These are phyloP conservation scores for Themeda triandra DNA, from an alignment of 176 grass and related monocot genomes.

Conservation along the genomic window DNA sequence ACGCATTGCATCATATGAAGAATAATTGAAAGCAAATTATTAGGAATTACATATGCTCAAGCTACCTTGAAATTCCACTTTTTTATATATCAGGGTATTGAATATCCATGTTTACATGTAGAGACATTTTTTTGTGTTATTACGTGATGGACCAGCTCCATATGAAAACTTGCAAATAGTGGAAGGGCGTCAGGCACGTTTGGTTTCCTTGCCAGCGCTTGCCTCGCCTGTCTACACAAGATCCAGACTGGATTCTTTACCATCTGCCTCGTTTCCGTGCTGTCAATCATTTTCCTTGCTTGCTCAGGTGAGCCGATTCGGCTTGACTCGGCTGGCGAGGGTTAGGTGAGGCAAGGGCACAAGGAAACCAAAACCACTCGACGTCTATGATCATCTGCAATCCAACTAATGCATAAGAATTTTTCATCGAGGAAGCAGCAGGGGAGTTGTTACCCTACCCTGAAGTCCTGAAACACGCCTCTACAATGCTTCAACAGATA, in stretches of 20 bases:
- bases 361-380: not conserved
- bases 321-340: not conserved
- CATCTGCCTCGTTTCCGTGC: not conserved
- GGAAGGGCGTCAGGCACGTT: not conserved
- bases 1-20: not conserved
- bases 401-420: not conserved
- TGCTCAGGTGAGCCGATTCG: not conserved
- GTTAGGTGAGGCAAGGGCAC: not conserved
- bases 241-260: not conserved
- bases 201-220: not conserved
- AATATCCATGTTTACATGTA: not conserved
- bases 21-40: not conserved
- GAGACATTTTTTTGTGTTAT: not conserved
- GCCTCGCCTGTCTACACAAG: not conserved
- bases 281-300: not conserved
- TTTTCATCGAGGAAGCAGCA: not conserved
- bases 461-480: slow-evolving; percentile 25
- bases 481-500: slow-evolving; percentile 29
- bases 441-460: not conserved
- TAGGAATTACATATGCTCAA: not conserved
- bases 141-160: not conserved
- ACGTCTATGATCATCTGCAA: slow-evolving; percentile 22
- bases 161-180: not conserved
- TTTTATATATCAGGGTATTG: not conserved
- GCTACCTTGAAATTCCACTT: not conserved